Evolutionary conservation across 2,329 filamentous ascomycete species (phyloP).

Genomic region (Podosphaera xanthii): DNA sequence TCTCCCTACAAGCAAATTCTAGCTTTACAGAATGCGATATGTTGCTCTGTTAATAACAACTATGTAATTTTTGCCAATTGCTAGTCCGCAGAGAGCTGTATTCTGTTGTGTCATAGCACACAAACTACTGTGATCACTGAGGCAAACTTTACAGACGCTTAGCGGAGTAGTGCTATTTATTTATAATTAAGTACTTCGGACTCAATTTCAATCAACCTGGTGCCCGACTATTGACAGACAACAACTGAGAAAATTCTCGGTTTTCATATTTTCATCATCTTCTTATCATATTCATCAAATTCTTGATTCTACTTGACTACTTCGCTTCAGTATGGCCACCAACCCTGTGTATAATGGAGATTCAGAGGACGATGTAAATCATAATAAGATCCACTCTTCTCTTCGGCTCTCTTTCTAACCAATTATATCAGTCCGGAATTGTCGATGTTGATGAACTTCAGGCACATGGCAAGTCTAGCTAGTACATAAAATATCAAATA

Average conservation of each 20-base stretch:
- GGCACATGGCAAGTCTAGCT: constrained; percentile 27
- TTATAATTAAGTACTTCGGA: no score
- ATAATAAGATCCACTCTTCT: not conserved
- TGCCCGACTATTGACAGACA: not conserved
- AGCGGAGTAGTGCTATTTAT: no score
- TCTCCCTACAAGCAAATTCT: no score
- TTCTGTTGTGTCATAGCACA: no score
- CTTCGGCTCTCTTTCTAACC: not conserved
- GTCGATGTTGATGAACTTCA: constrained; percentile 44
- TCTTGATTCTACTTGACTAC: not conserved
- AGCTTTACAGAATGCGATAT: no score
- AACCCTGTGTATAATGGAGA: not conserved
- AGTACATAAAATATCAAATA: not conserved
- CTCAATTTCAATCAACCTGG: no score
- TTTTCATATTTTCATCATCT: not conserved
- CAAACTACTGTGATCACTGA: no score
- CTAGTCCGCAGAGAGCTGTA: no score
- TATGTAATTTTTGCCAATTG: no score
- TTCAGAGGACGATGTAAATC: not conserved
- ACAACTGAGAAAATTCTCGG: not conserved
- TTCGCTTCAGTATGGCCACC: not conserved
- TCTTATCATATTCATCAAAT: not conserved
- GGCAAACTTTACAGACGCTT: no score
- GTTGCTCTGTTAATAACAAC: no score
- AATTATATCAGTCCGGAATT: constrained; percentile 19